Evolutionary conservation across 805 yeast species (phyloP), one percentile per base, ranked within the genome.

Genomic region (Candida manassasensis): DNA sequence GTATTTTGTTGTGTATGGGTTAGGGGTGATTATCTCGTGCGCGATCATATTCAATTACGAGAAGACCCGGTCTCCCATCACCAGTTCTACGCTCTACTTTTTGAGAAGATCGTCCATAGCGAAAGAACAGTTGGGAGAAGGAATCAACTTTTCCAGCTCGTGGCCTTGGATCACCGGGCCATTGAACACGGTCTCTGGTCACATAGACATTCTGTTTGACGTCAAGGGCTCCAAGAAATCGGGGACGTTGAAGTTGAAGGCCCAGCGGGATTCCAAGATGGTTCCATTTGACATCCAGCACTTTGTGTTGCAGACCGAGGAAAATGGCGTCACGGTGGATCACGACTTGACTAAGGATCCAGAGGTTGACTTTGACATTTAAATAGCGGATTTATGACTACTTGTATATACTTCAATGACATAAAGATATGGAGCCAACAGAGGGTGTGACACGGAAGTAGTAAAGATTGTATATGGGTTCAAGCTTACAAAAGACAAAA

Each of bases 91-190:
- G 3, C 65, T 93, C 56, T 88, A 86, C 58, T 83, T 86, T 43
- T 62, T 90, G 48, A 76, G 98, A 53, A 71, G 96, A 52, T 81
- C 90, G 2, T 68, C 72, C 7, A 42, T 61, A 29, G 88, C 88
- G 8, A 69, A 77, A 36, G 75, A 73, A 16, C 52, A 63, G 2
- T 63, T 90, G 31, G 97, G 97, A 13, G 75, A 73, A 31, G 79
- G 84, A 49, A 84, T 90, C 43, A 78, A 78, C 25, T 87, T 81
- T 53, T 73, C 77, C 19, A 77, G 81, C 18, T 61, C 83, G 22
- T 75, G 81, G 65, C 97, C 98, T 4, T 93, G 96, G 96, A 79
- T 90, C 40, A 63, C 71, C 38, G 98, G 98, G 9, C 75, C 78
- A 29, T 65, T 93, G 44, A 87, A 89, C 48, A 86, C 93, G 19